Evolutionary conservation across 352 stramenopile genomes (phyloP).

Genomic region (Stephanocyclus meneghinianus): DNA sequence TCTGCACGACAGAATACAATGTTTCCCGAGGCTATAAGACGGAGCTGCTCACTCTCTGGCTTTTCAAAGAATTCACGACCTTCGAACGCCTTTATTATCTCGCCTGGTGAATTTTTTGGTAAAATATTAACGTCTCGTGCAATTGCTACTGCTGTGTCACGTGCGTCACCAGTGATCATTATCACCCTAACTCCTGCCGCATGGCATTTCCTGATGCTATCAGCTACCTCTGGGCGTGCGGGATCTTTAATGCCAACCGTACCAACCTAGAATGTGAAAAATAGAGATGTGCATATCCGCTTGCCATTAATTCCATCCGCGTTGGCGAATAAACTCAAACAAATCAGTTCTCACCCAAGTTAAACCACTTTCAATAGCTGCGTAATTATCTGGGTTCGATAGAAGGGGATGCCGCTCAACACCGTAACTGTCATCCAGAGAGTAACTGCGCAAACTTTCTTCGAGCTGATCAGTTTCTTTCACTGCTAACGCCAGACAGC

Average conservation of each 20-base stretch:
- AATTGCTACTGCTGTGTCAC: slow-evolving; percentile 97
- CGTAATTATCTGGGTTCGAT: slow-evolving; percentile 85
- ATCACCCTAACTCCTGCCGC: slow-evolving; percentile 97
- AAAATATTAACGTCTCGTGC: slow-evolving; percentile 96
- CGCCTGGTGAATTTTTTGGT: slow-evolving; percentile 35
- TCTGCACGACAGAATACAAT: slow-evolving; percentile 97
- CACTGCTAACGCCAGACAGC: slow-evolving; percentile 94
- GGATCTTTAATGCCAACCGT: slow-evolving; percentile 98
- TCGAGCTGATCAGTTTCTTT: slow-evolving; percentile 89
- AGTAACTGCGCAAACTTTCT: slow-evolving; percentile 60
- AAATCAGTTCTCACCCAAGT: slow-evolving; percentile 84
- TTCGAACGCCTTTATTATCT: slow-evolving; percentile 90
- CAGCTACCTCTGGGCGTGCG: slow-evolving; percentile 92
- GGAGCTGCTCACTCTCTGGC: slow-evolving; percentile 88
- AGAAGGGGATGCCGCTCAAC: slow-evolving; percentile 73
- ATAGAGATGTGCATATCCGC: neutral
- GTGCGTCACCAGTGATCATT: slow-evolving; percentile 99
- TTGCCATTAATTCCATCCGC: neutral
- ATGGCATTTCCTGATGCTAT: slow-evolving; percentile 93
- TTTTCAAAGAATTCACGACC: slow-evolving; percentile 95
- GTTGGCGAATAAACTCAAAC: neutral
- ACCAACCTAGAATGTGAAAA: slow-evolving; percentile 77
- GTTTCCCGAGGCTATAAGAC: slow-evolving; percentile 87
- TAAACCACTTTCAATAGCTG: slow-evolving; percentile 92
- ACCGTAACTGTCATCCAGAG: slow-evolving; percentile 30